phyloP scores from a whole-genome alignment of 2,329 filamentous ascomycete species.

The Colletotrichum karsti region DNA sequence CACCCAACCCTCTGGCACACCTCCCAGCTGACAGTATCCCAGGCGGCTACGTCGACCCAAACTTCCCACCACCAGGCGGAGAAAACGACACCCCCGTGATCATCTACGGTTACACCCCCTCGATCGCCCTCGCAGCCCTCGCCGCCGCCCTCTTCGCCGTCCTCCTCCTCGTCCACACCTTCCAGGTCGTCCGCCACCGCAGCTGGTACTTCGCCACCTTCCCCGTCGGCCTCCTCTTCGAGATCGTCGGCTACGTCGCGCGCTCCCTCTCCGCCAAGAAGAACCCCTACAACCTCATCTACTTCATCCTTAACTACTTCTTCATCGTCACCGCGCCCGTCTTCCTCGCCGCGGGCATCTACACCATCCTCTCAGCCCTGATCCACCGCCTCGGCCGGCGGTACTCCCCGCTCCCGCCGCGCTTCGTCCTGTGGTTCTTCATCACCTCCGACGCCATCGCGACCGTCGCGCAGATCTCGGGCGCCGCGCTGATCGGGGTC shows the following conservation, averaged over 20 bases:
- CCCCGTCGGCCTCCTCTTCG: constrained; percentile 53
- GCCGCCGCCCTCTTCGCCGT: constrained; percentile 53
- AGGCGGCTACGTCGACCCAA: constrained; percentile 56
- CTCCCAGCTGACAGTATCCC: constrained; percentile 18
- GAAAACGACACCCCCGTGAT: constrained; percentile 56
- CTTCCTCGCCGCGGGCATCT: constrained; percentile 64
- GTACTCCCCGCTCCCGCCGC: constrained; percentile 54
- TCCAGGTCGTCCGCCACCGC: constrained; percentile 44
- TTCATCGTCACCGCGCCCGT: constrained; percentile 68
- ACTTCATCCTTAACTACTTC: constrained; percentile 68
- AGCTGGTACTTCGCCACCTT: constrained; percentile 58
- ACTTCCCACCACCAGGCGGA: constrained; percentile 57
- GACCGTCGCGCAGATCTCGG: constrained; percentile 61
- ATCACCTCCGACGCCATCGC: constrained; percentile 62
- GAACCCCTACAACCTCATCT: constrained; percentile 62
- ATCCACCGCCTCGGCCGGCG: constrained; percentile 52
- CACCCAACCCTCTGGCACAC: fast-evolving
- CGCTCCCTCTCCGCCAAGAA: constrained; percentile 55
- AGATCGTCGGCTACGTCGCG: constrained; percentile 59
- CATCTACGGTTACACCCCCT: constrained; percentile 59
- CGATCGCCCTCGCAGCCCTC: constrained; percentile 51
- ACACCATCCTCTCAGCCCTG: constrained; percentile 60
- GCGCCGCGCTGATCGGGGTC: constrained; percentile 62
- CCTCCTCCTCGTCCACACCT: constrained; percentile 46
- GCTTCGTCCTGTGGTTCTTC: constrained; percentile 60